Conservation (phyloP, 495 filamentous ascomycete species). For the Penicillium paxilli region DNA sequence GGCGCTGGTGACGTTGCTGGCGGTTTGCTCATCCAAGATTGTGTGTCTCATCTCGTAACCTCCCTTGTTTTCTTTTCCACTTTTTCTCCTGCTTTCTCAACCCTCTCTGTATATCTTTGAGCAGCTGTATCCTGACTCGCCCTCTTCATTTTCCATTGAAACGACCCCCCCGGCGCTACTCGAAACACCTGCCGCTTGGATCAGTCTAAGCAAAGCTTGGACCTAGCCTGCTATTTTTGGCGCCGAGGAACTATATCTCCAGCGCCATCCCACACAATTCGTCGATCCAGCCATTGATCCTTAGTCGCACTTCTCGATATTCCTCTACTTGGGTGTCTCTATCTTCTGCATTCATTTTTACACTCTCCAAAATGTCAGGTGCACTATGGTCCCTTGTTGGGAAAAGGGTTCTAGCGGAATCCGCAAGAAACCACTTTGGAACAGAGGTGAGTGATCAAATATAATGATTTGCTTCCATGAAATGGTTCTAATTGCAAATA, state of each 20-base stretch:
- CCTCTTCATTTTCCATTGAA: not conserved
- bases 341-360: not conserved
- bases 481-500: conserved; percentile 1
- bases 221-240: conserved; percentile 18
- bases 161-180: conserved; percentile 6
- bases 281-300: not conserved
- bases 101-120: not conserved
- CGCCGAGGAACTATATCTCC: conserved; percentile 20
- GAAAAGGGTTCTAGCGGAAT: conserved; percentile 67
- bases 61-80: not conserved
- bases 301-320: not conserved
- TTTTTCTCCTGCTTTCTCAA: not conserved
- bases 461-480: not conserved
- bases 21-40: not conserved
- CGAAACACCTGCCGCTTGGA: conserved; percentile 11
- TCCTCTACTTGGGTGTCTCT: not conserved
- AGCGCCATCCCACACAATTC: not conserved
- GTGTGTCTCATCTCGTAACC: not conserved
- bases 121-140: not conserved
- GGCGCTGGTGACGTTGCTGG: not conserved
- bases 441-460: conserved; percentile 51
- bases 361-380: conserved; percentile 46
- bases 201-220: conserved; percentile 4
- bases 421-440: conserved; percentile 65
- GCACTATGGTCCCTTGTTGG: conserved; percentile 56